Percentiles rank a stretch among this genome's conserved stretches.
Evolutionary conservation across 2,329 filamentous ascomycete species (phyloP).

Genomic region (Pezicula carpinea): DNA sequence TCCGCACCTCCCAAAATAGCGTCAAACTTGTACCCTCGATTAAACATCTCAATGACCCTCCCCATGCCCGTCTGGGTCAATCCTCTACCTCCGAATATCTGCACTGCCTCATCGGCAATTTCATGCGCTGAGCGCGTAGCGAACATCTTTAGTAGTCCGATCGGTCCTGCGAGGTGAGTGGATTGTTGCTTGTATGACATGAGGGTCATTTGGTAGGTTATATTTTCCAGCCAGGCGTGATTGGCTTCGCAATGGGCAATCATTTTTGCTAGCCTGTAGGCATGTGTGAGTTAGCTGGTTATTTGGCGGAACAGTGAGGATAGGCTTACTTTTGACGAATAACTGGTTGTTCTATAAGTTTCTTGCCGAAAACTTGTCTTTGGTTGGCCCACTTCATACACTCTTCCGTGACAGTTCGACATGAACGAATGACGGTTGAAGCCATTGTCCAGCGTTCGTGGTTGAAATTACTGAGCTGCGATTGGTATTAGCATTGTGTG

Average conservation of each 20-base stretch:
- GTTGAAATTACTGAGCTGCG: slow-evolving; percentile 73
- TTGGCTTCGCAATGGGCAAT: slow-evolving; percentile 77
- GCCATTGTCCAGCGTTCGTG: slow-evolving; percentile 79
- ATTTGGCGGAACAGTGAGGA: neutral
- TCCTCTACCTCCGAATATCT: slow-evolving; percentile 80
- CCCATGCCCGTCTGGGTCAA: slow-evolving; percentile 83
- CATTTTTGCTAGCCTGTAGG: slow-evolving; percentile 70
- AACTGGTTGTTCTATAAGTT: slow-evolving; percentile 75
- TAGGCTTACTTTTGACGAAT: slow-evolving; percentile 68
- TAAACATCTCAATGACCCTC: slow-evolving; percentile 75
- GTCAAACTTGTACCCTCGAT: slow-evolving; percentile 72
- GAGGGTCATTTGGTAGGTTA: slow-evolving; percentile 84
- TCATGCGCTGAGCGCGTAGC: slow-evolving; percentile 74
- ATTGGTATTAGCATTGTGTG: no score
- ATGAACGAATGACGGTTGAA: slow-evolving; percentile 59
- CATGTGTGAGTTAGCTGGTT: slow-evolving; percentile 1
- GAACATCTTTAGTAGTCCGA: slow-evolving; percentile 77
- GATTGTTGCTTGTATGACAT: slow-evolving; percentile 77
- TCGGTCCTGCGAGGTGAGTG: slow-evolving; percentile 71
- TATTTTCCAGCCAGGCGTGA: slow-evolving; percentile 79
- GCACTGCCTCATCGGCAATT: slow-evolving; percentile 76
- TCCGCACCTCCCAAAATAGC: slow-evolving; percentile 76
- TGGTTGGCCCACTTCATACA: slow-evolving; percentile 88
- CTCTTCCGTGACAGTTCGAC: slow-evolving; percentile 70
- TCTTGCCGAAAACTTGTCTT: slow-evolving; percentile 77